phyloP scores from a whole-genome alignment of 306 rosid species.

The Gleditsia sinensis region DNA sequence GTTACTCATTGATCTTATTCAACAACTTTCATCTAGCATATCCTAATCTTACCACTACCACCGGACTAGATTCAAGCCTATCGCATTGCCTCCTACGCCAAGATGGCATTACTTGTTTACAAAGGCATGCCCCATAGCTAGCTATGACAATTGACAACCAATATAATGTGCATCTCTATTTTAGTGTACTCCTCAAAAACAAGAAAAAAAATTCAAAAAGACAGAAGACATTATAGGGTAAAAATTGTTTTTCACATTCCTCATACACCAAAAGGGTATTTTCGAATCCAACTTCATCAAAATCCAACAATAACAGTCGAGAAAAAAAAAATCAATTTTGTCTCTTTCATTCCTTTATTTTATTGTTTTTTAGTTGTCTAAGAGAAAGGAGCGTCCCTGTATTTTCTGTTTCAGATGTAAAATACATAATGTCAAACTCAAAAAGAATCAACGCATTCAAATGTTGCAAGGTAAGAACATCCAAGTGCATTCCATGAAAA shows the following conservation, averaged over 20 bases:
- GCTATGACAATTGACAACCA: too few relatives aligned
- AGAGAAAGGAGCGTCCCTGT: not conserved
- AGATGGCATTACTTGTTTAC: too few relatives aligned
- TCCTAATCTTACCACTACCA: too few relatives aligned
- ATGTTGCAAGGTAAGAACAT: not conserved
- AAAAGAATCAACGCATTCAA: constrained; percentile 1
- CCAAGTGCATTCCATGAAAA: not conserved
- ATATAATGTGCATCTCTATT: too few relatives aligned
- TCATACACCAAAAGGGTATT: not conserved
- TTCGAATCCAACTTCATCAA: too few relatives aligned
- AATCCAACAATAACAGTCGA: not conserved
- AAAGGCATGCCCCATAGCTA: too few relatives aligned
- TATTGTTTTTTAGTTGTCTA: not conserved
- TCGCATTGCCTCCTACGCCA: too few relatives aligned
- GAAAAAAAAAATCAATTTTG: not conserved
- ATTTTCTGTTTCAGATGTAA: not conserved
- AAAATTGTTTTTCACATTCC: not conserved
- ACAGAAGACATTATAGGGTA: too few relatives aligned
- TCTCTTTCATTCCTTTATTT: constrained; percentile 19
- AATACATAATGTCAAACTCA: not conserved
- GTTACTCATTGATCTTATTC: constrained; percentile 2
- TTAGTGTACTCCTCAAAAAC: too few relatives aligned
- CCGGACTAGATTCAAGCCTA: too few relatives aligned
- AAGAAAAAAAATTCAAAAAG: too few relatives aligned
- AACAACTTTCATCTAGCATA: not conserved